A percentile compares a stretch with the other conserved stretches of the same genome.
Evolutionary conservation across 495 filamentous ascomycete species (phyloP).

Genomic region (Neurospora intermedia): DNA sequence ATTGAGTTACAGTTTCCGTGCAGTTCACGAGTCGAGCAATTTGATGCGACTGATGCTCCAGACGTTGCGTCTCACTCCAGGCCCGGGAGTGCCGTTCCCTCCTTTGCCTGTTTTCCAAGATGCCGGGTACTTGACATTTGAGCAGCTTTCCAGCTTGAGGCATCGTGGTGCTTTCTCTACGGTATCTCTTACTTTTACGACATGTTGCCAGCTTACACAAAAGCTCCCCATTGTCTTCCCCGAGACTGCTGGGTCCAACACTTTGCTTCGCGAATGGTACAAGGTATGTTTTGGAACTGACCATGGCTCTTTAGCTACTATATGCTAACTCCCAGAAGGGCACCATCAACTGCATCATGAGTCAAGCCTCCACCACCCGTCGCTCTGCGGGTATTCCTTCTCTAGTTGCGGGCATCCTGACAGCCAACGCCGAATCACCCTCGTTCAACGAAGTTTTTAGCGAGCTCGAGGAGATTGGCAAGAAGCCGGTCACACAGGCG

Average conservation of each 20-base stretch:
- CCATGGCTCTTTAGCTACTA: neutral
- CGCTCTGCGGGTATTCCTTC: constrained; percentile 87
- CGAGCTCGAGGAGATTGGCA: constrained; percentile 43
- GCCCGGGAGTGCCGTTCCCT: constrained; percentile 25
- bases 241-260: constrained; percentile 21
- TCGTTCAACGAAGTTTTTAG: constrained; percentile 43
- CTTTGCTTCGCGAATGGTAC: constrained; percentile 54
- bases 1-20: constrained; percentile 87
- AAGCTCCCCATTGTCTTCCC: constrained; percentile 26
- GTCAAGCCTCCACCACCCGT: constrained; percentile 70
- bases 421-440: constrained; percentile 38
- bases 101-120: constrained; percentile 33
- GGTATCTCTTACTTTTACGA: constrained; percentile 76
- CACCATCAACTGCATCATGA: constrained; percentile 51
- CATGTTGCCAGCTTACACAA: constrained; percentile 55
- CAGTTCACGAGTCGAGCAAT: constrained; percentile 74
- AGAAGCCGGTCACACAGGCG: constrained; percentile 33
- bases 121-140: constrained; percentile 63
- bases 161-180: constrained; percentile 92
- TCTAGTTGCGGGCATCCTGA: constrained; percentile 66
- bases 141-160: constrained; percentile 69
- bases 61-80: constrained; percentile 26
- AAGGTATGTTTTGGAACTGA: constrained; percentile 35
- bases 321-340: constrained; percentile 32
- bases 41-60: constrained; percentile 46